Evolutionary conservation across 768 basidiomycete species (phyloP).

Genomic region (Dacryopinax spathularia): DNA sequence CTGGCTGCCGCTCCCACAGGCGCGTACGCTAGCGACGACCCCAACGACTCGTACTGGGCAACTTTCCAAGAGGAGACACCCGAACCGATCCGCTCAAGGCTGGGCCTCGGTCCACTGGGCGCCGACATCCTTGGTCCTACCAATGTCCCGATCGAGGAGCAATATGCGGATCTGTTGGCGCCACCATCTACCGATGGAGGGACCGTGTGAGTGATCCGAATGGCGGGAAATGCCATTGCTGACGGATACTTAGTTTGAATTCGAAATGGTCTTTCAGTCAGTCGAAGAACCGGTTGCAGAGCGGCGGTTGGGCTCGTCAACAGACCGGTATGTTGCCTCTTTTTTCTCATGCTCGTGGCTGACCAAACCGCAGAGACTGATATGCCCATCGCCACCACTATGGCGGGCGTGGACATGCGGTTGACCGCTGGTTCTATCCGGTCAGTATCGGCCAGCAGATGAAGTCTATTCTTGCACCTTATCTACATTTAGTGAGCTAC

Average conservation of each 20-base stretch:
- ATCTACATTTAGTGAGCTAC: constrained; percentile 28
- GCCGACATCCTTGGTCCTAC: constrained; percentile 39
- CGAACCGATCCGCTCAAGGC: not conserved
- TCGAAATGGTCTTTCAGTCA: constrained; percentile 52
- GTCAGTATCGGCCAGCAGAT: constrained; percentile 13
- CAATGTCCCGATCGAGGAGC: constrained; percentile 37
- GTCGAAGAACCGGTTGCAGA: constrained; percentile 44
- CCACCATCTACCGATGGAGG: constrained; percentile 53
- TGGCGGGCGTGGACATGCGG: constrained; percentile 39
- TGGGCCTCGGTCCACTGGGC: not conserved
- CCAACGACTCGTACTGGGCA: not conserved
- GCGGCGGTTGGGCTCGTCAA: constrained; percentile 54
- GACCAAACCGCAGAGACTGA: constrained; percentile 21
- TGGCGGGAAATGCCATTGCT: not conserved
- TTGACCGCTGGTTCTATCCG: constrained; percentile 36
- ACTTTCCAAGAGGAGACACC: not conserved
- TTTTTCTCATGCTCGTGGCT: not conserved
- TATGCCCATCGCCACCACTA: constrained; percentile 27
- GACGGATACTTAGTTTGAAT: constrained; percentile 24
- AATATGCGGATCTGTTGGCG: constrained; percentile 44
- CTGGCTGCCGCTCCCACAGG: not conserved
- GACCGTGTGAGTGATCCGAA: constrained; percentile 24
- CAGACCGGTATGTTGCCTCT: constrained; percentile 34
- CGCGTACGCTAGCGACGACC: not conserved
- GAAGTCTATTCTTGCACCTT: not conserved